These are phyloP conservation scores for Graphilbum fragrans DNA, from an alignment of 2,329 filamentous ascomycete species.

Conservation along the genomic window DNA sequence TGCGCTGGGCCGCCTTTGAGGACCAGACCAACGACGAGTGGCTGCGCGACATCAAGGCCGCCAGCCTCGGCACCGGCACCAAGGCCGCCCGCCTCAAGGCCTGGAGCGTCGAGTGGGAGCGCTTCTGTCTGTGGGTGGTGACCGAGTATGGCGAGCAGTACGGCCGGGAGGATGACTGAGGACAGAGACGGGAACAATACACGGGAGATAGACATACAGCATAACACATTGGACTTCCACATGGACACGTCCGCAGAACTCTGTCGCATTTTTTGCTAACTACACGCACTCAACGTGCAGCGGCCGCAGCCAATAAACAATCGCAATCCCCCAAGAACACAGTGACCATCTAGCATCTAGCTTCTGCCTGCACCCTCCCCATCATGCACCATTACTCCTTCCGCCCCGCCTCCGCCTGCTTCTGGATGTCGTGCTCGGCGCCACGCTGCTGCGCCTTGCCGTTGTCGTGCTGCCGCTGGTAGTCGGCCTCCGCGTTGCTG, in stretches of 20 bases:
- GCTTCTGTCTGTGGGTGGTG: slow-evolving; percentile 84
- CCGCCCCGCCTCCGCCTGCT: slow-evolving; percentile 44
- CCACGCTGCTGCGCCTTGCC: slow-evolving; percentile 74
- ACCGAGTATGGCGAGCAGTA: slow-evolving; percentile 62
- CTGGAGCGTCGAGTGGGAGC: slow-evolving; percentile 76
- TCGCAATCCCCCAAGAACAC: too few species aligned
- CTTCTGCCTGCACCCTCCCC: neutral
- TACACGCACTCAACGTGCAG: too few species aligned
- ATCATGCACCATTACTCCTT: neutral
- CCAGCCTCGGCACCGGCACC: slow-evolving; percentile 55
- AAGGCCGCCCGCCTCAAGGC: slow-evolving; percentile 63
- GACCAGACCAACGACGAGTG: slow-evolving; percentile 63
- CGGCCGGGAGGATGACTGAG: slow-evolving; percentile 16
- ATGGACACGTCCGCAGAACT: too few species aligned
- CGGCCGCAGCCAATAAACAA: too few species aligned
- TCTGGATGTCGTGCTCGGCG: slow-evolving; percentile 69
- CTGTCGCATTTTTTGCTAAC: too few species aligned
- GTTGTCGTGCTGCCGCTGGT: slow-evolving; percentile 58
- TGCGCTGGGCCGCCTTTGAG: slow-evolving; percentile 82
- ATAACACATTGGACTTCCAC: too few species aligned
- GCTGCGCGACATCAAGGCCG: slow-evolving; percentile 60
- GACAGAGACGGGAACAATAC: neutral
- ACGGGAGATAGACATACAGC: too few species aligned
- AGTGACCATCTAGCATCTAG: too few species aligned
- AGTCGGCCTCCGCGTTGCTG: slow-evolving; percentile 48